phyloP scores from a whole-genome alignment of 1,284 basidiomycete species.

The Cutaneotrichosporon sp. region DNA sequence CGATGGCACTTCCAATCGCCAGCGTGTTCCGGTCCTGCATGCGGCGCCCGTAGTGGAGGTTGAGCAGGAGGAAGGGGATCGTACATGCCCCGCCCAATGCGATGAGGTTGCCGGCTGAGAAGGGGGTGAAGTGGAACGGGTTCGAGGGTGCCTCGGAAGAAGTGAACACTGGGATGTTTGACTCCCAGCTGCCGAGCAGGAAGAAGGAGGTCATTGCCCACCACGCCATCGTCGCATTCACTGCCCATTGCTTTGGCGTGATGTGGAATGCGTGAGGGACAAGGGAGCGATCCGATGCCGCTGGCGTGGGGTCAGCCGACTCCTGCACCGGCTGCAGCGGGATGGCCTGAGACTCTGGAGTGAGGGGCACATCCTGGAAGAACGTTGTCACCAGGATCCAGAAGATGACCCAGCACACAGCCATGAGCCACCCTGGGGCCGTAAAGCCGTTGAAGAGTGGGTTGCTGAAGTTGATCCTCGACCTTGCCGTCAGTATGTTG shows the following conservation, averaged over 20 bases:
- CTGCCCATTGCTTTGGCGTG: conserved; percentile 6
- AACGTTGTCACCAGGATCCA: conserved; percentile 4
- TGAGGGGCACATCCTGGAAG: conserved; percentile 10
- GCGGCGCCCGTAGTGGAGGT: conserved; percentile 10
- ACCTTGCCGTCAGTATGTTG: background rate
- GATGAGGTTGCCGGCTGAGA: conserved; percentile 17
- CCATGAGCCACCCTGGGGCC: conserved; percentile 15
- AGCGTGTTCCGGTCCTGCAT: conserved; percentile 19
- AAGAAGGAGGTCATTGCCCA: conserved; percentile 16
- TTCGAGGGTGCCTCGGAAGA: conserved; percentile 8
- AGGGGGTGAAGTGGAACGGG: conserved; percentile 20
- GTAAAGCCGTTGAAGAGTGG: conserved; percentile 16
- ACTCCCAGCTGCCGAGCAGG: conserved; percentile 17
- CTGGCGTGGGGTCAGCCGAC: too few species aligned
- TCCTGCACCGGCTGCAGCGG: too few species aligned
- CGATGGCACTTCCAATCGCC: conserved; percentile 8
- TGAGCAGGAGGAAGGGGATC: conserved; percentile 15
- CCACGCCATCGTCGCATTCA: conserved; percentile 13
- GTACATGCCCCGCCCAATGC: conserved; percentile 18
- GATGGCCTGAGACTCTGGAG: too few species aligned
- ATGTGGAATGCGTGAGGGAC: too few species aligned
- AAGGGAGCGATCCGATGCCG: too few species aligned
- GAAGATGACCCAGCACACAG: conserved; percentile 8
- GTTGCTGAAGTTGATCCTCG: conserved; percentile 11
- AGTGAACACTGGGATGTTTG: conserved; percentile 18